Conservation (phyloP, 225 moss, liverwort and hornwort species). For the Marchantia polymorpha region DNA sequence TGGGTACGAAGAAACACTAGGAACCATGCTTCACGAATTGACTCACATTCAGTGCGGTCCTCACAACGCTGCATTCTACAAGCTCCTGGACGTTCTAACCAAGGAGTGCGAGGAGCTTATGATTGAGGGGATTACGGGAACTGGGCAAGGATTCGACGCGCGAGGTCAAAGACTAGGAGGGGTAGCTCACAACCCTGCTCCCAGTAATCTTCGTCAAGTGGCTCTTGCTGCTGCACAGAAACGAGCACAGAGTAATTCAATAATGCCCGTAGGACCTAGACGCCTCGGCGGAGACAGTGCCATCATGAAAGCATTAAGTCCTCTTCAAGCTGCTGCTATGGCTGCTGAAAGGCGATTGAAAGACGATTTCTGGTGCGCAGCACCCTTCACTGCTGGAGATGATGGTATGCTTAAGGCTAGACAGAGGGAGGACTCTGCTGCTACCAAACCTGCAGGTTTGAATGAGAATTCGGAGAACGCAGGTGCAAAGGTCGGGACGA, state of each 20-base stretch:
- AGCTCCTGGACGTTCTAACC: slow-evolving; percentile 82
- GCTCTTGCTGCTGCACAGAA: slow-evolving; percentile 94
- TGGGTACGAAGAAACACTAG: slow-evolving; percentile 76
- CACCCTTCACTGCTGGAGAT: slow-evolving; percentile 68
- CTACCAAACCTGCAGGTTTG: slow-evolving; percentile 13
- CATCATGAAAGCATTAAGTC: slow-evolving; percentile 89
- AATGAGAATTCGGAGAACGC: neutral
- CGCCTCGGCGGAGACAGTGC: slow-evolving; percentile 88
- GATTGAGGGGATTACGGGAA: slow-evolving; percentile 88
- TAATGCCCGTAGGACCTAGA: slow-evolving; percentile 78
- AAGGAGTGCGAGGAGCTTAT: slow-evolving; percentile 98
- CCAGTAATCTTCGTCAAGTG: slow-evolving; percentile 67
- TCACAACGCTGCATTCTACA: slow-evolving; percentile 87
- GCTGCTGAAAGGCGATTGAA: slow-evolving; percentile 84
- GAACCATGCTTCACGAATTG: slow-evolving; percentile 91
- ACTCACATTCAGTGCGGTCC: slow-evolving; percentile 88
- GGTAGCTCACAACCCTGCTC: slow-evolving; percentile 71
- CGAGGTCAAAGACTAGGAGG: slow-evolving; percentile 85
- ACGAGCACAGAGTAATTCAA: slow-evolving; percentile 50
- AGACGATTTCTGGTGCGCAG: slow-evolving; percentile 97
- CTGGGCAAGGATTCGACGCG: slow-evolving; percentile 91
- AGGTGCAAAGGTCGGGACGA: slow-evolving; percentile 9
- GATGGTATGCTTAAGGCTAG: slow-evolving; percentile 75
- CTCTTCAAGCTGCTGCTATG: slow-evolving; percentile 98
- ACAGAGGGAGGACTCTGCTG: slow-evolving; percentile 60